Conservation (phyloP, 2,329 filamentous ascomycete species). For the Polychaeton citri region DNA sequence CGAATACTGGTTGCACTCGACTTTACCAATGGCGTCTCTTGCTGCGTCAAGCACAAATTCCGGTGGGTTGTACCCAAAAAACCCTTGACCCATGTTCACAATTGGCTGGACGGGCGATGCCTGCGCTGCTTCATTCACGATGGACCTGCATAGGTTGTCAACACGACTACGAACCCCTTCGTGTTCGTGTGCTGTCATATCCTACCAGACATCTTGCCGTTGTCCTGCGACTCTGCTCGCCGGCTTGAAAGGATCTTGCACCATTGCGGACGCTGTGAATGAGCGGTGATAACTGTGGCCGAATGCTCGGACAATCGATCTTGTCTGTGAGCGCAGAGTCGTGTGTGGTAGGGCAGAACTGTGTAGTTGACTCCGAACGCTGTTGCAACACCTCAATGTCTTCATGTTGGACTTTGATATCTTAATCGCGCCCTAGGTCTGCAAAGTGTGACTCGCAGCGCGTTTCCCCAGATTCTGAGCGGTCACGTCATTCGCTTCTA, state of each 20-base stretch:
- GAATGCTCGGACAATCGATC: too few relatives aligned
- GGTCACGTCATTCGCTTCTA: background rate
- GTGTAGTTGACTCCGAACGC: too few relatives aligned
- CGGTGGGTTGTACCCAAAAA: constrained; percentile 91
- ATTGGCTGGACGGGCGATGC: constrained; percentile 51
- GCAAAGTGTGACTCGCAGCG: too few relatives aligned
- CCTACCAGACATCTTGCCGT: constrained; percentile 46
- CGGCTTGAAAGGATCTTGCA: constrained; percentile 33
- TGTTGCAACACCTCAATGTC: too few relatives aligned
- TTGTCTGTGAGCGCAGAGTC: too few relatives aligned
- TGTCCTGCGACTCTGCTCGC: constrained; percentile 40
- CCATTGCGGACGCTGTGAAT: constrained; percentile 14
- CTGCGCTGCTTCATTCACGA: constrained; percentile 54
- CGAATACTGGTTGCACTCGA: constrained; percentile 98
- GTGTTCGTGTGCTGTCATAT: background rate
- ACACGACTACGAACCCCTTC: too few relatives aligned
- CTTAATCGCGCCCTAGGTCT: too few relatives aligned
- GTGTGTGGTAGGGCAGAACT: too few relatives aligned
- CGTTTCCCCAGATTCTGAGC: background rate
- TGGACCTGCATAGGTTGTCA: too few relatives aligned
- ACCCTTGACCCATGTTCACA: constrained; percentile 59
- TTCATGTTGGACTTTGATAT: too few relatives aligned
- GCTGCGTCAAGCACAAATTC: constrained; percentile 83
- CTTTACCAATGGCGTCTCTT: constrained; percentile 73
- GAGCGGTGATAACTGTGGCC: too few relatives aligned